phyloP scores from a whole-genome alignment of 2,329 filamentous ascomycete genomes.

The Zymoseptoria crescenta region DNA sequence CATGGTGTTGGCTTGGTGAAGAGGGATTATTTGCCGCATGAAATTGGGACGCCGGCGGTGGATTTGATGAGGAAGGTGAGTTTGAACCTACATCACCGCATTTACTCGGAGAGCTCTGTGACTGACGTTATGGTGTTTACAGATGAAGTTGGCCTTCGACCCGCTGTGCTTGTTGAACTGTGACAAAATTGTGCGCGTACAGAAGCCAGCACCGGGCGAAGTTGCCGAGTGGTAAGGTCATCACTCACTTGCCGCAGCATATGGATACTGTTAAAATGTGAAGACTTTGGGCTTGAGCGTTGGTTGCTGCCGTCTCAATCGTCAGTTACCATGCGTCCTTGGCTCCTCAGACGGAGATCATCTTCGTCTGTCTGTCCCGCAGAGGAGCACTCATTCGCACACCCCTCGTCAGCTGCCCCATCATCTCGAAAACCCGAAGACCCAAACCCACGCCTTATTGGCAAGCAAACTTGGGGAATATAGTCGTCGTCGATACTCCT shows the following conservation, averaged over 20 bases:
- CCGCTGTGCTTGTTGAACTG: slow-evolving; percentile 60
- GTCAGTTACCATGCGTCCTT: no score
- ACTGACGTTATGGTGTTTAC: slow-evolving; percentile 4
- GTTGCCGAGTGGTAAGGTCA: slow-evolving; percentile 31
- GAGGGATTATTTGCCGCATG: slow-evolving; percentile 72
- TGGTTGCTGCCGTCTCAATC: background rate
- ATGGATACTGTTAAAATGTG: background rate
- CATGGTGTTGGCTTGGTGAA: slow-evolving; percentile 80
- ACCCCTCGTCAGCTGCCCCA: background rate
- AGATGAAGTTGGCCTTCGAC: slow-evolving; percentile 76
- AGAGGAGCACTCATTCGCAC: background rate
- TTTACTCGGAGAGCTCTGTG: background rate
- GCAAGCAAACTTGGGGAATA: background rate
- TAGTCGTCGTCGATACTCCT: background rate
- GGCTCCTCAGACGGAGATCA: background rate
- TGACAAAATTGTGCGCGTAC: slow-evolving; percentile 56
- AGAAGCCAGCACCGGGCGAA: slow-evolving; percentile 43
- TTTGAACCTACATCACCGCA: slow-evolving; percentile 4
- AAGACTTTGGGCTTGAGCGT: background rate
- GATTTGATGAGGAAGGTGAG: slow-evolving; percentile 73
- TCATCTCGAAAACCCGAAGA: background rate
- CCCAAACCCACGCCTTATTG: background rate
- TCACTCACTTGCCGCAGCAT: background rate
- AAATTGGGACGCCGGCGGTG: slow-evolving; percentile 66
- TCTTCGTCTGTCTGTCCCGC: background rate